Evolutionary conservation across 2,329 filamentous ascomycete genomes (phyloP).

Genomic region (Lachnum nothofagi): DNA sequence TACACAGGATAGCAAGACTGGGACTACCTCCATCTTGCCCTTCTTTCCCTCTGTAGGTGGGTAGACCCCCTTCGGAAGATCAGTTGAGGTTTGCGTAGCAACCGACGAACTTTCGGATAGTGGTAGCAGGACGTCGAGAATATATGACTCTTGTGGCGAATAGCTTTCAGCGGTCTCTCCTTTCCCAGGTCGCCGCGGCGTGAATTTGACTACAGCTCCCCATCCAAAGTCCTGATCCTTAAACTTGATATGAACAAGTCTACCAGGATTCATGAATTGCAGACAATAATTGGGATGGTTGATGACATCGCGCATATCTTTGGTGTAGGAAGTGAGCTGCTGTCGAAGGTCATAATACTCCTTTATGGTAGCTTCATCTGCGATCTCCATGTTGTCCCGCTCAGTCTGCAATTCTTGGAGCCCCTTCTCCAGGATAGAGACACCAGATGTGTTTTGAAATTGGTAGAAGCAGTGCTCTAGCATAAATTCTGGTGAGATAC

Average conservation of each 20-base stretch:
- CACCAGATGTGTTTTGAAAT: constrained; percentile 90
- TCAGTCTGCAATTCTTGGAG: constrained; percentile 73
- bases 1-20: constrained; percentile 79
- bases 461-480: constrained; percentile 97
- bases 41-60: constrained; percentile 59
- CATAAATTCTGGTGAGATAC: constrained; percentile 98
- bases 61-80: constrained; percentile 57
- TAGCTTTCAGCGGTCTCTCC: constrained; percentile 62
- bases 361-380: constrained; percentile 81
- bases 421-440: constrained; percentile 77
- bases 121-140: constrained; percentile 75
- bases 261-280: constrained; percentile 80
- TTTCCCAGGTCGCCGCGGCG: constrained; percentile 59
- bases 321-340: constrained; percentile 74
- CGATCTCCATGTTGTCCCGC: constrained; percentile 67
- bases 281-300: constrained; percentile 84
- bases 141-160: constrained; percentile 68
- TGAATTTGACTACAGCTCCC: constrained; percentile 79
- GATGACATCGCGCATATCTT: constrained; percentile 87
- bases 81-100: constrained; percentile 55
- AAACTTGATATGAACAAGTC: constrained; percentile 80
- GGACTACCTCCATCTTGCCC: constrained; percentile 74
- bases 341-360: constrained; percentile 91
- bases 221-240: constrained; percentile 82
- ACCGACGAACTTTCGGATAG: constrained; percentile 50